Evolutionary conservation across 2,329 filamentous ascomycete genomes (phyloP), one percentile per base, ranked within the genome.

Genomic region (Setomelanomma holmii): DNA sequence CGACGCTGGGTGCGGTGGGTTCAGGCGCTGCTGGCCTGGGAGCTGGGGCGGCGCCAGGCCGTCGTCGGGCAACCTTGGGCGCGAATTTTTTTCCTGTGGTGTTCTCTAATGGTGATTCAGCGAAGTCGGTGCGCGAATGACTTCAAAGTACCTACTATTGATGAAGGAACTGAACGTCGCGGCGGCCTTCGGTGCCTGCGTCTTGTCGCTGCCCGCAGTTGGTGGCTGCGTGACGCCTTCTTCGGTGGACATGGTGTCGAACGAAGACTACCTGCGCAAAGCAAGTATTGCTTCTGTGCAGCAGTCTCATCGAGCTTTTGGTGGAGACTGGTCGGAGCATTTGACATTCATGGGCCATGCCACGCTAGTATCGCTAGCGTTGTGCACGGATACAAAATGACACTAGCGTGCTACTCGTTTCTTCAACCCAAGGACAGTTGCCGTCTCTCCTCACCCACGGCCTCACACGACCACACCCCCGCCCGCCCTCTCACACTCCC

Each of bases 21-120:
- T 45, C 51, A 14, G 60, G 44, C 11, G 41, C 35, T 5, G 55
- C 30, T 16, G 58, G 43, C n/a, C 63, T 50, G 27, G 63, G n/a
- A 23, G 69, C 56, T 21, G 60, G 53, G 6, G 68, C 66, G 20
- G 70, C 71, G 39, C 67, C 69, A 43, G 79, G 75, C 23, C 79
- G 72, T 44, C 79, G 76, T 35, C 73, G 72, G 23, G 75, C 71
- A 41, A 73, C 77, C 59, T 81, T 82, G 34, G 80, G 80, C 4
- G 77, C 78, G 52, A 80, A 76, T 62, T 78, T 79, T 61, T 78
- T 80, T 66, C 76, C 76, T 16, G 76, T 75, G 50, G 75, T 75
- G 55, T 77, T 75, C 72, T 73, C 66, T 69, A 40, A 1, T 21
- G 23, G 51, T 19, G 46, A 8, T 40, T 66, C 51, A 66, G 63